phyloP scores from a whole-genome alignment of 106 monocot genomes.

The Platanthera zijinensis region DNA sequence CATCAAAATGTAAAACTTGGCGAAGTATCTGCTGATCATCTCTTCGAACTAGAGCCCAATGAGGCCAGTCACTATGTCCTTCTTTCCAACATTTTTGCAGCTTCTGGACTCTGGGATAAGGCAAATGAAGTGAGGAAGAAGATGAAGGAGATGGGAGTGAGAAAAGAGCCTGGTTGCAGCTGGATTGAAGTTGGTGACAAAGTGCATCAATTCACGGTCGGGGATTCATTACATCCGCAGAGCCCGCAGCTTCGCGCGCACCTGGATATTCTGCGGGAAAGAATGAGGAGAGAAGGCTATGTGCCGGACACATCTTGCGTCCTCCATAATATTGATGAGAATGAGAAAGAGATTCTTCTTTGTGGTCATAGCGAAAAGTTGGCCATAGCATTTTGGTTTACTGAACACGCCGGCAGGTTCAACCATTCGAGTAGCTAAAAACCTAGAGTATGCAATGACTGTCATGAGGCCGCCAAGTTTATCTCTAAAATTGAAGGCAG shows the following conservation, averaged over 20 bases:
- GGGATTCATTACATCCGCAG: constrained; percentile 58
- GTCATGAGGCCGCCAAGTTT: constrained; percentile 19
- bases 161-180: constrained; percentile 77
- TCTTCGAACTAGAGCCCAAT: constrained; percentile 64
- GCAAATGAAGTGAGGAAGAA: constrained; percentile 55
- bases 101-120: constrained; percentile 48
- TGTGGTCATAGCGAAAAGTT: constrained; percentile 29
- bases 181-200: constrained; percentile 65
- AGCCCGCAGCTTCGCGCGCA: constrained; percentile 28
- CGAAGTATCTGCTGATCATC: constrained; percentile 49
- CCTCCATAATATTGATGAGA: constrained; percentile 21
- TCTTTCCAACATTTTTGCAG: constrained; percentile 80
- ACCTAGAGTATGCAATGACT: constrained; percentile 22
- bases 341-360: constrained; percentile 18
- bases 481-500: constrained; percentile 11
- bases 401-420: constrained; percentile 11
- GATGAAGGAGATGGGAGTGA: constrained; percentile 72
- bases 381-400: constrained; percentile 28
- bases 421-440: constrained; percentile 20
- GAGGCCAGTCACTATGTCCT: constrained; percentile 87
- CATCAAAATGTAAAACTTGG: constrained; percentile 46
- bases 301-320: constrained; percentile 14
- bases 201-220: constrained; percentile 63
- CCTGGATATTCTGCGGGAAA: constrained; percentile 34
- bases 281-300: constrained; percentile 40